phyloP scores from a whole-genome alignment of 345 rosid genomes.

The Reutealis trisperma region DNA sequence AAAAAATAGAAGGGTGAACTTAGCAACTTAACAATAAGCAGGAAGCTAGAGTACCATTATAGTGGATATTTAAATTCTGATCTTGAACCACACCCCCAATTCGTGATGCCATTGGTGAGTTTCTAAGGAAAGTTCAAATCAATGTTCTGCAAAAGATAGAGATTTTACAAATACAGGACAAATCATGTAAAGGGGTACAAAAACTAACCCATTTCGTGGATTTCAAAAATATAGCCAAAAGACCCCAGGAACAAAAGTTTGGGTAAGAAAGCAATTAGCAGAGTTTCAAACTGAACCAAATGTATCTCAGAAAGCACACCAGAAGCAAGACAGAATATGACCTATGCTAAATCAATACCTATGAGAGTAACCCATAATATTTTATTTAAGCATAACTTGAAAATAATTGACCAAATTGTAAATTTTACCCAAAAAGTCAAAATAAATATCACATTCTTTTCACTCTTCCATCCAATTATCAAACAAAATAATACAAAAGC shows the following conservation, averaged over 20 bases:
- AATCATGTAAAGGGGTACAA: background rate
- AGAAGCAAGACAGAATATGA: background rate
- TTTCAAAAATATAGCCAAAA: background rate
- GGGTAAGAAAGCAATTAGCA: too few relatives aligned
- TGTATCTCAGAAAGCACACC: background rate
- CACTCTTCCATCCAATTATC: background rate
- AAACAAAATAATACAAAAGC: background rate
- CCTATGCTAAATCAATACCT: background rate
- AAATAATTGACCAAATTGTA: background rate
- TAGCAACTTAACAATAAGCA: background rate
- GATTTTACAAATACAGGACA: background rate
- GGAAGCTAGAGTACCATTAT: conserved; percentile 22
- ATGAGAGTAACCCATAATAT: background rate
- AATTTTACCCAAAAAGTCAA: background rate
- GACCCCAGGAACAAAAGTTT: background rate
- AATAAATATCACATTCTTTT: background rate
- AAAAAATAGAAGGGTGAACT: background rate
- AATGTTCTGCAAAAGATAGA: conserved; percentile 16
- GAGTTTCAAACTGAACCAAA: background rate
- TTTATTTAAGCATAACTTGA: background rate
- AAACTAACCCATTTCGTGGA: background rate
- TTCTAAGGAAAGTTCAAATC: background rate
- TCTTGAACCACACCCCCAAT: conserved; percentile 39
- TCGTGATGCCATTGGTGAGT: conserved; percentile 38
- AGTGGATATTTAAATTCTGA: conserved; percentile 39